phyloP scores from a whole-genome alignment of 371 early-diverging fungal species.

The Syncephalastrum sp. region DNA sequence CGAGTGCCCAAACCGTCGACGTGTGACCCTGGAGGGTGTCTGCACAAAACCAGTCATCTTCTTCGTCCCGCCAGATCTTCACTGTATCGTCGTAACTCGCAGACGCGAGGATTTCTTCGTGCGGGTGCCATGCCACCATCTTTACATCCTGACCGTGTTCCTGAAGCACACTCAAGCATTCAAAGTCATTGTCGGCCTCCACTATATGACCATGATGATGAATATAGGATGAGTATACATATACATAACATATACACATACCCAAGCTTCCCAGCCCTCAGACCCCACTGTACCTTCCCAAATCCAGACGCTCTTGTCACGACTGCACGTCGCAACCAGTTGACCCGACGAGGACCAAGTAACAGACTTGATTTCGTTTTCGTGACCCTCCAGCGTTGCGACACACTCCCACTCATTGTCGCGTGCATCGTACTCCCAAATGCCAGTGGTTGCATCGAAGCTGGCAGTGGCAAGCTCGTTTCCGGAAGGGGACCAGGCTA shows the following conservation, averaged over 20 bases:
- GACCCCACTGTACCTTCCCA: conserved; percentile 81
- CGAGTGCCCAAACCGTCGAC: conserved; percentile 93
- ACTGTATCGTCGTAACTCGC: conserved; percentile 96
- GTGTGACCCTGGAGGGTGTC: conserved; percentile 83
- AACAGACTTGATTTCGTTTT: conserved; percentile 95
- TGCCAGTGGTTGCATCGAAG: conserved; percentile 91
- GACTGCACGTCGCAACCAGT: conserved; percentile 88
- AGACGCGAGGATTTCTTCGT: conserved; percentile 82
- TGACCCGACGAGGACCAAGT: conserved; percentile 83
- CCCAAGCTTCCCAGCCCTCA: neutral
- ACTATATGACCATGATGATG: conserved; percentile 23
- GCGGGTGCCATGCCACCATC: conserved; percentile 91
- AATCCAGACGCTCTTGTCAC: conserved; percentile 97
- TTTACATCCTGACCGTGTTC: conserved; percentile 98
- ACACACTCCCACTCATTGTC: conserved; percentile 81
- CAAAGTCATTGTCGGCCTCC: conserved; percentile 84
- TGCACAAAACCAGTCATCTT: conserved; percentile 94
- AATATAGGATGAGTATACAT: neutral
- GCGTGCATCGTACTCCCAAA: conserved; percentile 76
- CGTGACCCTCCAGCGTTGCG: conserved; percentile 97
- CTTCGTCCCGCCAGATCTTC: conserved; percentile 87
- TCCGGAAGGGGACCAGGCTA: conserved; percentile 83
- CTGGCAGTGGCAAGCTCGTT: conserved; percentile 83
- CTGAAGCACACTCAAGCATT: conserved; percentile 91
- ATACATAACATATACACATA: neutral